These are phyloP conservation scores for Phaeosphaeria sp. DNA, from an alignment of 2,329 filamentous ascomycete species.

Conservation along the genomic window DNA sequence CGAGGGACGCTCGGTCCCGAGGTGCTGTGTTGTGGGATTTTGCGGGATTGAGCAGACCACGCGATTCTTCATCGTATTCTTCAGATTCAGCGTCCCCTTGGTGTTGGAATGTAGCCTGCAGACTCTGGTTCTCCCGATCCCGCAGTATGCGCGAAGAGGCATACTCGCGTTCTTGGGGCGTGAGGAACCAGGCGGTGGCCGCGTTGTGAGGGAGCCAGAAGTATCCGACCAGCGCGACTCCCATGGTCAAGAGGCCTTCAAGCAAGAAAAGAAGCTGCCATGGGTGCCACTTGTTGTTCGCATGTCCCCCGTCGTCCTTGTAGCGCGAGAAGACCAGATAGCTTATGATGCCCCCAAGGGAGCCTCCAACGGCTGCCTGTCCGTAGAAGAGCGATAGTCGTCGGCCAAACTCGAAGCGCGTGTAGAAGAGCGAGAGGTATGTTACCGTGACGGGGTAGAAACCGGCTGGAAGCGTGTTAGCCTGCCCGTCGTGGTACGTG, in stretches of 20 bases:
- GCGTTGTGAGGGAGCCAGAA: constrained; percentile 59
- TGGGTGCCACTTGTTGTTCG: constrained; percentile 48
- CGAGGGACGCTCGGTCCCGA: constrained; percentile 41
- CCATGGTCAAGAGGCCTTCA: constrained; percentile 56
- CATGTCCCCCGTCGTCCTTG: constrained; percentile 22
- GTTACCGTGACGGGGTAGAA: constrained; percentile 66
- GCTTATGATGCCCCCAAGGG: constrained; percentile 62
- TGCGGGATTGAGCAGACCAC: constrained; percentile 32
- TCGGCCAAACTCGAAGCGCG: constrained; percentile 62
- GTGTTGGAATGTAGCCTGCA: constrained; percentile 11
- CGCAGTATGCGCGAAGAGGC: constrained; percentile 54
- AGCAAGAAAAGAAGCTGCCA: constrained; percentile 61
- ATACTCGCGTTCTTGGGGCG: constrained; percentile 53
- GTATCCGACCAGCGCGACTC: constrained; percentile 55
- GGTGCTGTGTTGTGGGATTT: constrained; percentile 12
- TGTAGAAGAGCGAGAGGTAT: constrained; percentile 66
- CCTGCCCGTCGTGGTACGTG: background rate
- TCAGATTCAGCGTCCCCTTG: constrained; percentile 22
- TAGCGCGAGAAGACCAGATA: constrained; percentile 58
- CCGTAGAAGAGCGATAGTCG: constrained; percentile 64
- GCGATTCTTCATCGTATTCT: constrained; percentile 40
- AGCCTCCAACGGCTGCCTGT: constrained; percentile 62
- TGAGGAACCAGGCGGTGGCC: constrained; percentile 60
- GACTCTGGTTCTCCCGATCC: constrained; percentile 44
- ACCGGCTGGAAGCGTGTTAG: constrained; percentile 50